Base-by-base conservation (phyloP, 225 moss, liverwort and hornwort genomes). In the Anthoceros angustus region DNA sequence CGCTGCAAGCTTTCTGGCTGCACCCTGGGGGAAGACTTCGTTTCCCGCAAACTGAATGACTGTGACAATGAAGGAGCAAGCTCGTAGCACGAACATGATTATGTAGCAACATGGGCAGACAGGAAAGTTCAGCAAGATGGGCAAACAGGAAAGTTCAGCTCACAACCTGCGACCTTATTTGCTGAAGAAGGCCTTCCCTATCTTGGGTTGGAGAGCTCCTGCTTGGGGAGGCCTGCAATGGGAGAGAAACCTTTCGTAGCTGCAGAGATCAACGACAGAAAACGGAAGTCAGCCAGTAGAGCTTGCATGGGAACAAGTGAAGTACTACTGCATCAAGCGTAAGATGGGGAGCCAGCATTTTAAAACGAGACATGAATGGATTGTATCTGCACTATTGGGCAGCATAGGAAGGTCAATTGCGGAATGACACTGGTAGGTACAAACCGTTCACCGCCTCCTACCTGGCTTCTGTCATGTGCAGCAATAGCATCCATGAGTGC, bases 401-500 rank as follows among this genome's bases (percentile, higher is more conserved):
- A 0, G 25, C 20, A 15, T 16, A 63, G 15, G 11, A 71, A n/a
- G 42, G 16, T 16, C 20, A 21, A 45, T 39, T 41, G 42, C 16
- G 24, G 60, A 24, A 65, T 12, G 70, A 71, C 20, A 61, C 46
- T 32, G 40, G 32, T 12, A 63, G 46, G 26, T 25, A 21, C 61
- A 64, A n/a, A 23, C 41, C 23, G 9, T 40, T 39, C 40, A 9
- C 60, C 23, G 39, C 11, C 63, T 43, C 76, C 80, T 68, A 93
- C 93, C 79, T 79, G 77, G 64, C 75, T 86, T 84, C 76, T 87
- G 76, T 87, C 89, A 71, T 84, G 87, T n/a, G 89, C 80, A 40
- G 86, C 74, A 70, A 86, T 85, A 40, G 89, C 87, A 71, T 87
- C 83, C 68, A 82, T 71, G 69, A 84, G 72, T 8, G 78, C 75